These are phyloP conservation scores for Bryoerythrophyllum caledonicum DNA, from an alignment of 225 moss, liverwort and hornwort genomes.

Conservation along the genomic window DNA sequence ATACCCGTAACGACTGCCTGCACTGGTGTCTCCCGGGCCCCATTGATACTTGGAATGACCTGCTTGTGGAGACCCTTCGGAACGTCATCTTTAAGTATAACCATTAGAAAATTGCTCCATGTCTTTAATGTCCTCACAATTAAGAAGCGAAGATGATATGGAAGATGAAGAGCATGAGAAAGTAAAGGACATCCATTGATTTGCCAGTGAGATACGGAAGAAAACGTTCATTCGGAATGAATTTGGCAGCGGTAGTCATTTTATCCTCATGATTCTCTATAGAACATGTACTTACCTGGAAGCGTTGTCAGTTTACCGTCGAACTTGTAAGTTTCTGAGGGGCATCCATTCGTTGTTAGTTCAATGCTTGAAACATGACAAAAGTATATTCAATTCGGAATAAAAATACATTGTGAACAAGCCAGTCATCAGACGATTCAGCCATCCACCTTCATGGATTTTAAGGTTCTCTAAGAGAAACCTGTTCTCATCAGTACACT, in stretches of 20 bases:
- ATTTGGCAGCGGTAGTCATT: background rate
- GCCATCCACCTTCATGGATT: background rate
- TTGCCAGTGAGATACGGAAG: background rate
- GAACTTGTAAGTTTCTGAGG: background rate
- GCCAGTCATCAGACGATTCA: background rate
- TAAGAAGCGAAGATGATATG: background rate
- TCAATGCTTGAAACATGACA: background rate
- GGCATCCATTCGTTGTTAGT: background rate
- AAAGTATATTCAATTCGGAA: background rate
- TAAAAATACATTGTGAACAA: background rate
- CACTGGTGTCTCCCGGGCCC: slow-evolving; percentile 88
- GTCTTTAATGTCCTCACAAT: background rate
- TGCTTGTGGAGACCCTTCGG: slow-evolving; percentile 26
- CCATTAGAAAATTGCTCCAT: background rate
- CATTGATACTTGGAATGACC: slow-evolving; percentile 68
- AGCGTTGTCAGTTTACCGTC: background rate
- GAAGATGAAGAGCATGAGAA: background rate
- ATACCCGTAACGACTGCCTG: slow-evolving; percentile 50
- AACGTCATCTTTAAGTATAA: slow-evolving; percentile 24
- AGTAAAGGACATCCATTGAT: background rate
- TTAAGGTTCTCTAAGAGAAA: background rate
- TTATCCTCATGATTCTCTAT: too few relatives aligned
- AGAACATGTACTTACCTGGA: background rate
- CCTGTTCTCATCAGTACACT: slow-evolving; percentile 16
- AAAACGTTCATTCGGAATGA: background rate